Evolutionary conservation across 805 yeast genomes (phyloP).

Genomic region (Spathaspora hagerdaliae): DNA sequence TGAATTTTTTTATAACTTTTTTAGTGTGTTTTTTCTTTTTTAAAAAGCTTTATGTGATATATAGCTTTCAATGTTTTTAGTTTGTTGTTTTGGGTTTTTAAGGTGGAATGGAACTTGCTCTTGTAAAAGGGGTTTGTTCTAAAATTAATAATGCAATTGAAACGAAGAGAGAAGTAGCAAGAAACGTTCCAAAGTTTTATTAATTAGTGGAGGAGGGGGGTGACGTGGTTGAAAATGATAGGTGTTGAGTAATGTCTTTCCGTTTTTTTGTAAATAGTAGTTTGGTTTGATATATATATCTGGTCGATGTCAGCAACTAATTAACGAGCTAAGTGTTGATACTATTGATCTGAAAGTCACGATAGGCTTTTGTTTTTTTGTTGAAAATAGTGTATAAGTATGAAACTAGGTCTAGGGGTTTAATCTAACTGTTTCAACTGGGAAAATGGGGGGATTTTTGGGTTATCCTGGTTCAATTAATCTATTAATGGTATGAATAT

Average conservation of each 20-base stretch:
- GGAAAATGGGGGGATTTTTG: no score
- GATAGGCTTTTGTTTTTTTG: slow-evolving; percentile 3
- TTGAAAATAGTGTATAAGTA: background rate
- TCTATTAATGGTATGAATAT: slow-evolving; percentile 20
- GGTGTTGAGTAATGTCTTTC: no score
- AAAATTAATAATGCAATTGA: slow-evolving; percentile 19
- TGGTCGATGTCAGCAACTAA: slow-evolving; percentile 13
- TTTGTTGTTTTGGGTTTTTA: slow-evolving; percentile 7
- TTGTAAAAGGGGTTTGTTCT: slow-evolving; percentile 13
- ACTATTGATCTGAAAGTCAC: slow-evolving; percentile 5
- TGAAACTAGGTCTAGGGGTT: background rate
- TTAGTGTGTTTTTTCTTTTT: background rate
- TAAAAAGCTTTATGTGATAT: background rate
- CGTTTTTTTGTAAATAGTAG: no score
- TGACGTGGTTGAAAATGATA: slow-evolving; percentile 28
- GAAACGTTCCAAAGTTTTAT: slow-evolving; percentile 37
- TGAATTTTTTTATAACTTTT: background rate
- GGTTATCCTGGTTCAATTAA: slow-evolving; percentile 44
- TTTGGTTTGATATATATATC: background rate
- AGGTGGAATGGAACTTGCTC: slow-evolving; percentile 43
- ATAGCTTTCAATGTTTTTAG: slow-evolving; percentile 1
- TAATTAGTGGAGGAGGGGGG: slow-evolving; percentile 34
- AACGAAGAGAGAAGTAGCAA: slow-evolving; percentile 48
- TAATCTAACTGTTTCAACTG: background rate
- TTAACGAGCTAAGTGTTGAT: slow-evolving; percentile 14